These are phyloP conservation scores for Aspergillus ochraceoroseus DNA, from an alignment of 2,329 filamentous ascomycete genomes.

Conservation along the genomic window DNA sequence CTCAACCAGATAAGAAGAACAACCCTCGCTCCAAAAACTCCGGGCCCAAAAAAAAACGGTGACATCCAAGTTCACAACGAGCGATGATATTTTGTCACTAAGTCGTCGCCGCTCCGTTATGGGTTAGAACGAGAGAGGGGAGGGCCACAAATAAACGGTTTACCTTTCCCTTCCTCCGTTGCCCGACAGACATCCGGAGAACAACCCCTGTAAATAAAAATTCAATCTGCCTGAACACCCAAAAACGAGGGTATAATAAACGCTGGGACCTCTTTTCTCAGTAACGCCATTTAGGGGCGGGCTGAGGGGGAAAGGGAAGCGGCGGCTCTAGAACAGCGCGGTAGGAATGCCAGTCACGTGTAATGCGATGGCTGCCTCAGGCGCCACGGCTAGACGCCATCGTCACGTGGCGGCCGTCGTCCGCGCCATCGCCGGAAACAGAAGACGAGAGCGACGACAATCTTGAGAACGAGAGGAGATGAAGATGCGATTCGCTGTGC, in stretches of 20 bases:
- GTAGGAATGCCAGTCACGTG: constrained; percentile 19
- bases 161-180: constrained; percentile 11
- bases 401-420: constrained; percentile 7
- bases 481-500: too few relatives aligned
- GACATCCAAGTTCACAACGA: constrained; percentile 7
- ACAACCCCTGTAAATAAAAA: neutral
- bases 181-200: constrained; percentile 3
- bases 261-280: constrained; percentile 4
- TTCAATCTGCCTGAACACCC: constrained; percentile 10
- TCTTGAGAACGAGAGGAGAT: too few relatives aligned
- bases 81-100: constrained; percentile 12
- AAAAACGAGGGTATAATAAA: constrained; percentile 2
- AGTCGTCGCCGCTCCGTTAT: constrained; percentile 24
- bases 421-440: too few relatives aligned
- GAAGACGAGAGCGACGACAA: too few relatives aligned
- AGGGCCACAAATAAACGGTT: constrained; percentile 12
- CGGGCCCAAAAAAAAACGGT: constrained; percentile 2
- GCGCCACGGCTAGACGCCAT: neutral
- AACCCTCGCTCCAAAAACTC: constrained; percentile 3
- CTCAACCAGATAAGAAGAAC: neutral
- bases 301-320: constrained; percentile 20
- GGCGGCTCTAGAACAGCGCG: constrained; percentile 24
- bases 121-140: constrained; percentile 20
- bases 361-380: constrained; percentile 1
- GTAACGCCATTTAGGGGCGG: too few relatives aligned